Conservation (phyloP, 208 protist species). For the Novymonas esmeraldas region DNA sequence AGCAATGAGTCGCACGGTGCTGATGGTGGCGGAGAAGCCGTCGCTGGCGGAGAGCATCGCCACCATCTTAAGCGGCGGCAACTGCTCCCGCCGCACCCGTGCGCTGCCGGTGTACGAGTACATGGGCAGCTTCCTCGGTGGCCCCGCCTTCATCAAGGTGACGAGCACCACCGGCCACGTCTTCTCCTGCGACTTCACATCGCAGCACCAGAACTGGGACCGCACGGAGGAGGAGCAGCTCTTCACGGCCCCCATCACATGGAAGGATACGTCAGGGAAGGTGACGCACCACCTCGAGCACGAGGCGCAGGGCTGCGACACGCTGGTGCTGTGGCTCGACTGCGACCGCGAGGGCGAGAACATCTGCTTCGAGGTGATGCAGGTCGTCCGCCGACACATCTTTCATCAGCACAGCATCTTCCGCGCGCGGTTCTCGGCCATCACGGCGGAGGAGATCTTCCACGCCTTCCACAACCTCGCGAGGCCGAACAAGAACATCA, state of each 20-base stretch:
- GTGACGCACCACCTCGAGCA: conserved; percentile 82
- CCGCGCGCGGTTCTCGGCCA: conserved; percentile 92
- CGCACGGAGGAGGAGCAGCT: conserved; percentile 84
- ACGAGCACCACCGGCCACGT: conserved; percentile 93
- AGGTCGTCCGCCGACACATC: conserved; percentile 72
- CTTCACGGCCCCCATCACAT: conserved; percentile 81
- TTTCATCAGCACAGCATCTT: conserved; percentile 73
- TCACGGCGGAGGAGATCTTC: conserved; percentile 86
- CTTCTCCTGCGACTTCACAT: conserved; percentile 91
- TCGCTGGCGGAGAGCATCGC: conserved; percentile 92
- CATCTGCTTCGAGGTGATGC: conserved; percentile 97
- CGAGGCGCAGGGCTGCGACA: conserved; percentile 82
- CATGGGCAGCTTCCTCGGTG: conserved; percentile 64
- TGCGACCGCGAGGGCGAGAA: conserved; percentile 98
- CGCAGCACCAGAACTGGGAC: conserved; percentile 91
- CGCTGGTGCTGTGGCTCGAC: conserved; percentile 95
- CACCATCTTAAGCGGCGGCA: conserved; percentile 83
- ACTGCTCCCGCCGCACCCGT: conserved; percentile 58
- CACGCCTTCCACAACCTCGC: conserved; percentile 84
- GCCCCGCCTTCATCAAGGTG: conserved; percentile 75
- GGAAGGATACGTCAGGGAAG: conserved; percentile 87
- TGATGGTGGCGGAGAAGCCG: conserved; percentile 96
- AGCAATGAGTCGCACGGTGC: conserved; percentile 60
- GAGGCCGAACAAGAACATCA: conserved; percentile 91
- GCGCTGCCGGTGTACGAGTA: conserved; percentile 91